Evolutionary conservation across 441 rosid genomes (phyloP).

Genomic region (Corymbia citriodora): DNA sequence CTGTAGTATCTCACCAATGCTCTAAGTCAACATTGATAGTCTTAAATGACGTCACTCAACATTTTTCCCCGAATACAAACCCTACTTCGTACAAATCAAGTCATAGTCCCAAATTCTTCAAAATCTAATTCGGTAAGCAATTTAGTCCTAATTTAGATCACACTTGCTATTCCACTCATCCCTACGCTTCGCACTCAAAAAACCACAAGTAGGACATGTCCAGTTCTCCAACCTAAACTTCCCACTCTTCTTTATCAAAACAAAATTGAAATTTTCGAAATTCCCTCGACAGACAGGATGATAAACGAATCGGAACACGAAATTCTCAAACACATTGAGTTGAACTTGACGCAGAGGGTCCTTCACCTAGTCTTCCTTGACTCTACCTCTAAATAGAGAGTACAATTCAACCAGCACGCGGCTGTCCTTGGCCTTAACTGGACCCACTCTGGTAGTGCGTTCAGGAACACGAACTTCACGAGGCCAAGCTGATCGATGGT

Average conservation of each 20-base stretch:
- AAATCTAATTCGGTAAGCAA: neutral
- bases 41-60: neutral
- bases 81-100: neutral
- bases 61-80: neutral
- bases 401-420: neutral
- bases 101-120: neutral
- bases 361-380: neutral
- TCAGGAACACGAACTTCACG: neutral
- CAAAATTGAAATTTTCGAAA: neutral
- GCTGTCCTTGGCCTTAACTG: neutral
- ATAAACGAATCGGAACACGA: neutral
- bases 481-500: neutral
- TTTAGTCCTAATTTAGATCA: neutral
- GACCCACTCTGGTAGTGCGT: neutral
- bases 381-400: neutral
- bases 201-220: neutral
- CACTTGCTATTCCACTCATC: neutral
- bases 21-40: no score
- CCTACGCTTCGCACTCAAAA: neutral
- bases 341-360: neutral
- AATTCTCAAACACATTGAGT: neutral
- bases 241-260: neutral
- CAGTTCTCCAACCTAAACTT: neutral
- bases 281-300: neutral
- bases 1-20: neutral